Percentiles rank a stretch among this genome's conserved stretches.
phyloP scores from a whole-genome alignment of 1,284 basidiomycete genomes.

The Ceratobasidium sp. region DNA sequence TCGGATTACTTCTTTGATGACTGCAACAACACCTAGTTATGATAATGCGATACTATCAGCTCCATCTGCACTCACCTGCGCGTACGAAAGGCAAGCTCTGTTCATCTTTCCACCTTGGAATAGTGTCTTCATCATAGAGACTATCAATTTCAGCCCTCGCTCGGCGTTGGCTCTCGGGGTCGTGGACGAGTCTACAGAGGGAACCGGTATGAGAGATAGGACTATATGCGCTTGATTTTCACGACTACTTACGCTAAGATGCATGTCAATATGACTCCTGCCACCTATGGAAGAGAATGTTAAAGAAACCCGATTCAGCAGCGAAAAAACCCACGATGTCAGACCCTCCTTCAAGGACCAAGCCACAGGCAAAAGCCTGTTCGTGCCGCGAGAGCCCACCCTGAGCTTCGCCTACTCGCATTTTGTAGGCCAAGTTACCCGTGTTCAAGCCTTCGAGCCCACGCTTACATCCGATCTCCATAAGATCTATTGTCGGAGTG shows the following conservation, averaged over 20 bases:
- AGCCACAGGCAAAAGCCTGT: not conserved
- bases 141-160: slow-evolving; percentile 25
- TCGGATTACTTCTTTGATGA: slow-evolving; percentile 22
- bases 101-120: slow-evolving; percentile 29
- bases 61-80: not conserved
- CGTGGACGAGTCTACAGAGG: slow-evolving; percentile 12
- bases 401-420: not conserved
- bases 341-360: slow-evolving; percentile 29
- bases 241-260: slow-evolving; percentile 18
- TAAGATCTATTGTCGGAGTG: slow-evolving; percentile 3
- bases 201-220: not conserved
- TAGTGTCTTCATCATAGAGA: slow-evolving; percentile 25
- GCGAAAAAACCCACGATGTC: slow-evolving; percentile 13
- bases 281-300: not conserved
- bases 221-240: not conserved
- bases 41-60: not conserved
- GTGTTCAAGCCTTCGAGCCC: slow-evolving; percentile 11
- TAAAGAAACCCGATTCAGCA: not conserved
- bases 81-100: slow-evolving; percentile 16
- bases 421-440: slow-evolving; percentile 24
- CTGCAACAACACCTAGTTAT: not conserved
- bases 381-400: slow-evolving; percentile 11
- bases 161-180: not conserved
- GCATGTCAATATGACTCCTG: slow-evolving; percentile 6
- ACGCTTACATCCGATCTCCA: slow-evolving; percentile 20